Conservation (phyloP, 2,329 filamentous ascomycete genomes). For the Penicillium brevicompactum region DNA sequence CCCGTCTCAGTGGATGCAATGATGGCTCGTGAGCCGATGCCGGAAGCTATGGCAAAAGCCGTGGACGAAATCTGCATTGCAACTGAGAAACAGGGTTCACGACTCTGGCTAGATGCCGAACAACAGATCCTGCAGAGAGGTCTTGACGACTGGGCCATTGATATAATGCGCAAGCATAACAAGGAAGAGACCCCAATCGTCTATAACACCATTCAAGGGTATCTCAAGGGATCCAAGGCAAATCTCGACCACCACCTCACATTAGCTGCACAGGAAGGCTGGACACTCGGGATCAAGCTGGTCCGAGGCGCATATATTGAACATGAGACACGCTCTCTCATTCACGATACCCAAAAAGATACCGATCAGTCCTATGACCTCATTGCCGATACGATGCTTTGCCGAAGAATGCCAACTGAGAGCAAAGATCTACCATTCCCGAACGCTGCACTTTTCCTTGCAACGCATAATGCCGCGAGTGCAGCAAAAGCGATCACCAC, state of each 20-base stretch:
- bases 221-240: conserved; percentile 45
- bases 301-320: conserved; percentile 51
- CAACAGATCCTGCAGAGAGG: conserved; percentile 47
- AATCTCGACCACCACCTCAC: conserved; percentile 44
- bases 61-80: conserved; percentile 42
- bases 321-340: conserved; percentile 38
- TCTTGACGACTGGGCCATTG: conserved; percentile 50
- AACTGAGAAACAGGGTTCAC: conserved; percentile 36
- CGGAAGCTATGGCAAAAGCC: conserved; percentile 26
- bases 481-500: conserved; percentile 47
- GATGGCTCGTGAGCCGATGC: conserved; percentile 17
- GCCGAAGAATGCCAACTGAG: conserved; percentile 40
- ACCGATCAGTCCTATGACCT: conserved; percentile 52
- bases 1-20: conserved; percentile 23
- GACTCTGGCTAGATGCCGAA: conserved; percentile 52
- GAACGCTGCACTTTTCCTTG: conserved; percentile 51
- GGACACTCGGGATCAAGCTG: conserved; percentile 47
- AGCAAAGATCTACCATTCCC: conserved; percentile 21
- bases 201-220: conserved; percentile 51
- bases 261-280: conserved; percentile 42
- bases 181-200: conserved; percentile 30
- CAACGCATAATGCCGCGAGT: conserved; percentile 54
- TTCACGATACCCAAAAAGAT: conserved; percentile 41
- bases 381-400: conserved; percentile 51
- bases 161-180: conserved; percentile 51